Base-by-base conservation (phyloP, 176 grass and related monocot species). In the Zoysia japonica region DNA sequence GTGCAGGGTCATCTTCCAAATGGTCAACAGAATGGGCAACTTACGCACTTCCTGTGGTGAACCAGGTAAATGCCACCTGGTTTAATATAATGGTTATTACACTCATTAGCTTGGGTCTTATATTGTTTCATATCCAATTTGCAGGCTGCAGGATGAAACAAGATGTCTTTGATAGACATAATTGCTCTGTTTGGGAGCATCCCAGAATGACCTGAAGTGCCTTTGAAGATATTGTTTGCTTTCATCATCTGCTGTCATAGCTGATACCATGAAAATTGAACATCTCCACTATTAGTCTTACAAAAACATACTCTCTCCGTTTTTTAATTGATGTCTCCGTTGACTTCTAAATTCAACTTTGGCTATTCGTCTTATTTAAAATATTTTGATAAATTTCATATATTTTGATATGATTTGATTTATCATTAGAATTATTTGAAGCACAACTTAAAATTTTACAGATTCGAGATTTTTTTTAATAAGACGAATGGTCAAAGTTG, bases 1-100 rank as follows among this genome's bases (percentile, higher is more conserved):
- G 67, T 71, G 90, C 77, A 68, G 80, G 85, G 3, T 89, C 78
- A 19, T 87, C 81, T 77, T 81, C 92, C 6, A 98, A 78, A 79
- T 95, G 96, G 92, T 86, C 81, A 78, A 68, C 63, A 7, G 90
- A 95, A 76, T 94, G 92, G 96, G 88, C 87, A 88, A 71, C 68
- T 19, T 66, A 79, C 84, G 96, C 90, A 6, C 78, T 93, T 74
- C 86, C 96, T 54, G 76, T 93, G 20, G 86, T 98, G 75, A 90
- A 78, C 28, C 80, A 90, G 85, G 91, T 73, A 77, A 78, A 15
- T 86, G 68, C 36, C 37, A 67, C 11, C 66, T 77, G 13, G 1
- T 8, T 69, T 12, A 5, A 51, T 88, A 17, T 46, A 65, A 62
- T 75, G 9, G 39, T 36, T 28, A 59, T 39, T 75, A 46, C 40